Percentiles rank a stretch among this genome's conserved stretches.
phyloP scores from a whole-genome alignment of 179 eudicot genomes.

The Spinacia oleracea region DNA sequence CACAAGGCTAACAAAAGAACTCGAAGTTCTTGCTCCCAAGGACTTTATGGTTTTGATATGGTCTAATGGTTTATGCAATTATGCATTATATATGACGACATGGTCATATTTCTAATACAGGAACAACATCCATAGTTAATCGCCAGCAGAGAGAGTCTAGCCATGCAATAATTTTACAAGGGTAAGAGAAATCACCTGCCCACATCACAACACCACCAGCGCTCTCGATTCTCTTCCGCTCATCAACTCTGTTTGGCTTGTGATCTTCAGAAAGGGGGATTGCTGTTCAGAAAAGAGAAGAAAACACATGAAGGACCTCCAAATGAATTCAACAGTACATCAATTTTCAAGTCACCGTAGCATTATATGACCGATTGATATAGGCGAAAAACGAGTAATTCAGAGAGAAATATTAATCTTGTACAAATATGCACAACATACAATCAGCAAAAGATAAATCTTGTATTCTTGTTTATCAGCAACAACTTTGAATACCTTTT shows the following conservation, averaged over 20 bases:
- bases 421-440: background rate
- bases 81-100: background rate
- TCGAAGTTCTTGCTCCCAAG: background rate
- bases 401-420: background rate
- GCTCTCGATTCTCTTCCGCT: conserved; percentile 89
- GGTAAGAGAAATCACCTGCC: conserved; percentile 66
- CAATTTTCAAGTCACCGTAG: background rate
- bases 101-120: background rate
- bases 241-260: conserved; percentile 95
- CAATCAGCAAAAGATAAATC: background rate
- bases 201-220: conserved; percentile 99
- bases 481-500: background rate
- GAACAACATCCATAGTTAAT: background rate
- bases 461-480: background rate
- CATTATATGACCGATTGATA: background rate
- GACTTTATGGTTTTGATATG: background rate
- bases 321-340: background rate
- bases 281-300: conserved; percentile 52
- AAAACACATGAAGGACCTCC: background rate
- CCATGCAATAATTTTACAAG: background rate
- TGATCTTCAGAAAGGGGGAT: conserved; percentile 97
- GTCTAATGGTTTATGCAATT: too few species aligned
- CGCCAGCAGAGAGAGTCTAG: background rate
- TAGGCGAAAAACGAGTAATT: background rate
- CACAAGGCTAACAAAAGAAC: too few species aligned